Percentiles rank a stretch among this genome's conserved stretches.
Conservation (phyloP, 2,329 filamentous ascomycete genomes). For the Cladosporium colombiae region DNA sequence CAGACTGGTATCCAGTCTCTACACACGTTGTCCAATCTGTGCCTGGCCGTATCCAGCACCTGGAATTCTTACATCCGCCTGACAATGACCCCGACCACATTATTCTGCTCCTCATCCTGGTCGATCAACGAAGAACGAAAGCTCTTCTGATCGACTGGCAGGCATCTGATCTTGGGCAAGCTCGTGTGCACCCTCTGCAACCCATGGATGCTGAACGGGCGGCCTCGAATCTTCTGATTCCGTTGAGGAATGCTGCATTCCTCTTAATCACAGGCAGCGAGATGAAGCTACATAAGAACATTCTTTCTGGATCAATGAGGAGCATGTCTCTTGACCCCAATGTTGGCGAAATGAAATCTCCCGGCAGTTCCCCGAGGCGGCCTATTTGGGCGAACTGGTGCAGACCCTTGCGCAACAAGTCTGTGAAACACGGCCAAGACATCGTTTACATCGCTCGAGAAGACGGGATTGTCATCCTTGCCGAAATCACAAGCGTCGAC, state of each 20-base stretch:
- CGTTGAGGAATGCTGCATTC: constrained; percentile 44
- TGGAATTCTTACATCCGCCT: constrained; percentile 80
- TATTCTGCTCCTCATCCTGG: constrained; percentile 69
- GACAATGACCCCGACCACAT: constrained; percentile 65
- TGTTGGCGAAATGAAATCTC: constrained; percentile 5
- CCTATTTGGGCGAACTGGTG: constrained; percentile 78
- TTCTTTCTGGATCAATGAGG: constrained; percentile 43
- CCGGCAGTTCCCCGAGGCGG: constrained; percentile 29
- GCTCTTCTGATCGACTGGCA: constrained; percentile 37
- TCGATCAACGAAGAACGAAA: constrained; percentile 46
- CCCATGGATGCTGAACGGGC: constrained; percentile 27
- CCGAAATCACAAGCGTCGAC: constrained; percentile 63
- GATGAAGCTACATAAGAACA: constrained; percentile 41
- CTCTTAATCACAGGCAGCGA: constrained; percentile 42
- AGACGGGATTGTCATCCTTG: constrained; percentile 75
- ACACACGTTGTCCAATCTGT: constrained; percentile 52
- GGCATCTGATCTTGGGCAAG: constrained; percentile 24
- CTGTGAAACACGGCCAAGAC: constrained; percentile 66
- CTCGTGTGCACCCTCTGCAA: constrained; percentile 29
- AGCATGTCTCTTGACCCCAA: not conserved
- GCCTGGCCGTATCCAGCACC: constrained; percentile 75
- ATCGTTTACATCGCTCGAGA: constrained; percentile 84
- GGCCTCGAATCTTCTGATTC: constrained; percentile 43
- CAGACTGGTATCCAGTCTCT: constrained; percentile 61
- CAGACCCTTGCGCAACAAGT: constrained; percentile 67